Conservation (phyloP, 208 protist species). For the Porcisia hertigi region DNA sequence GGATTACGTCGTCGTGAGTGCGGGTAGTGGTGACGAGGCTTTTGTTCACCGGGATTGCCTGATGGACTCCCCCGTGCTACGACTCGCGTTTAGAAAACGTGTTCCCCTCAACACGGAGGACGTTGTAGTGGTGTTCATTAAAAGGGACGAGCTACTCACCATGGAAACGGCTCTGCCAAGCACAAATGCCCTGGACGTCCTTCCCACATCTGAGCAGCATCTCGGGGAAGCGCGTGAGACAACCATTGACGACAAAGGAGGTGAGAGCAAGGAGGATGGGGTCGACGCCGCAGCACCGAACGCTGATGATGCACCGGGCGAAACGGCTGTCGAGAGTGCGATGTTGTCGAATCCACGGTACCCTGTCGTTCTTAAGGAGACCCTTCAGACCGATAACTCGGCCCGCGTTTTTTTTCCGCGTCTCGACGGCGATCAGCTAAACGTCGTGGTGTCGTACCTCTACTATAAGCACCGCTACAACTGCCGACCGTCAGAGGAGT, state of each 20-base stretch:
- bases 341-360: neutral
- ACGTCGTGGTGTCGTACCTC: constrained; percentile 75
- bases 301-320: neutral
- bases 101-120: constrained; percentile 26
- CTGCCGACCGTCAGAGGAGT: constrained; percentile 35
- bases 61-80: constrained; percentile 61
- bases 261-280: neutral
- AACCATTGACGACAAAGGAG: neutral
- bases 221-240: neutral
- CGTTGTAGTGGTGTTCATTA: constrained; percentile 39
- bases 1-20: constrained; percentile 68
- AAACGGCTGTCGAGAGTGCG: neutral
- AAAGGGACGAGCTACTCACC: neutral
- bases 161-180: neutral
- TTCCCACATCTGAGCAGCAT: neutral
- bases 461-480: constrained; percentile 89
- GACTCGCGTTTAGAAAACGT: constrained; percentile 54
- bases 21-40: constrained; percentile 61
- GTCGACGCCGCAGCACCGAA: neutral
- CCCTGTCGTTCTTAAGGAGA: constrained; percentile 29
- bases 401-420: constrained; percentile 59
- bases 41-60: constrained; percentile 62
- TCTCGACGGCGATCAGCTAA: constrained; percentile 43
- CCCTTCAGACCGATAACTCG: constrained; percentile 42
- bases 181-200: neutral